These are phyloP conservation scores for Irpex sp. DNA, from an alignment of 1,284 basidiomycete species.

Conservation along the genomic window DNA sequence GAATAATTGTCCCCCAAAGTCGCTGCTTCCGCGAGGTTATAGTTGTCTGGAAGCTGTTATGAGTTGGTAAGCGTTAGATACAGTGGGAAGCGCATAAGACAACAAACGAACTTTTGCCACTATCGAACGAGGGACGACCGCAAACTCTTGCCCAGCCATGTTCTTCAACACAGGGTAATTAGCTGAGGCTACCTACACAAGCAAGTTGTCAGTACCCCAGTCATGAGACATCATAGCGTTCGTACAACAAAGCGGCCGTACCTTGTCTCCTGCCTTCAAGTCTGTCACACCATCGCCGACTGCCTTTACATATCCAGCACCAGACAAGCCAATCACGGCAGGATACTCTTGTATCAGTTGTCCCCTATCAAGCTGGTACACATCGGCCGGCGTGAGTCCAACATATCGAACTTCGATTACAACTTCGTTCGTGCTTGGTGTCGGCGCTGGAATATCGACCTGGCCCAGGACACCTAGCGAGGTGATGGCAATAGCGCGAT, in stretches of 20 bases:
- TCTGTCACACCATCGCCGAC: slow-evolving; percentile 37
- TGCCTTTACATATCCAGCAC: slow-evolving; percentile 35
- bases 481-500: slow-evolving; percentile 5
- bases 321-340: slow-evolving; percentile 36
- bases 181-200: slow-evolving; percentile 18
- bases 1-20: slow-evolving; percentile 51
- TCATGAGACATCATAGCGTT: background rate
- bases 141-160: slow-evolving; percentile 44
- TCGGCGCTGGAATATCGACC: slow-evolving; percentile 30
- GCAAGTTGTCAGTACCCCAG: too few species aligned
- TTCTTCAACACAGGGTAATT: slow-evolving; percentile 20
- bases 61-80: background rate
- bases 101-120: slow-evolving; percentile 37
- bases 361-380: slow-evolving; percentile 37
- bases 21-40: slow-evolving; percentile 38
- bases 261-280: slow-evolving; percentile 41
- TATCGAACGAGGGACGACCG: slow-evolving; percentile 27
- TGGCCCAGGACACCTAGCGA: background rate
- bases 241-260: slow-evolving; percentile 5
- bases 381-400: slow-evolving; percentile 38
- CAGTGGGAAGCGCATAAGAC: background rate
- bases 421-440: slow-evolving; percentile 38
- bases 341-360: slow-evolving; percentile 32
- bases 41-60: slow-evolving; percentile 37
- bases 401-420: slow-evolving; percentile 44